These are phyloP conservation scores for Fusarium cicatricum DNA, from an alignment of 2,329 filamentous ascomycete species.

Conservation along the genomic window DNA sequence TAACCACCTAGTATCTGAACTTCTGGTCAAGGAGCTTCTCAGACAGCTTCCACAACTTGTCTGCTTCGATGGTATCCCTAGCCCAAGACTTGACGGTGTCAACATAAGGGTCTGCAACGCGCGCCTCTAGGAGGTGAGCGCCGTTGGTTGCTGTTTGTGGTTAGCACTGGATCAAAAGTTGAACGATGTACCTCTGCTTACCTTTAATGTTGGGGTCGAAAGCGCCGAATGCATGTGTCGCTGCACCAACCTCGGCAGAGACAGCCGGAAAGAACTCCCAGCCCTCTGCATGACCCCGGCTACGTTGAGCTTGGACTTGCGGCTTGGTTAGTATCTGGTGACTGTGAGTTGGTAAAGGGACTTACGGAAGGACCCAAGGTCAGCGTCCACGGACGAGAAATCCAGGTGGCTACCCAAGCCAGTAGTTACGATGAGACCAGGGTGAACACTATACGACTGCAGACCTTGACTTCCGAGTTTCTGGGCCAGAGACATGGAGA, in stretches of 20 bases:
- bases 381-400: slow-evolving; percentile 15
- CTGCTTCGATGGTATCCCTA: slow-evolving; percentile 47
- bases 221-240: slow-evolving; percentile 49
- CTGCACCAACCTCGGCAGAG: slow-evolving; percentile 41
- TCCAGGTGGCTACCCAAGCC: slow-evolving; percentile 37
- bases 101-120: slow-evolving; percentile 43
- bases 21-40: slow-evolving; percentile 55
- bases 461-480: slow-evolving; percentile 44
- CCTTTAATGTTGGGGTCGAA: slow-evolving; percentile 47
- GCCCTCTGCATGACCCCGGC: slow-evolving; percentile 34
- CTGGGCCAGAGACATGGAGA: slow-evolving; percentile 43
- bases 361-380: slow-evolving; percentile 31
- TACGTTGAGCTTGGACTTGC: slow-evolving; percentile 31
- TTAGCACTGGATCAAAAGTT: background rate
- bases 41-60: slow-evolving; percentile 56
- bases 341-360: fast-evolving
- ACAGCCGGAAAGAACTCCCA: slow-evolving; percentile 34
- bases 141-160: slow-evolving; percentile 41
- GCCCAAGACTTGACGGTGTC: slow-evolving; percentile 45
- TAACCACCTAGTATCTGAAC: slow-evolving; percentile 43
- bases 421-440: slow-evolving; percentile 42
- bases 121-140: slow-evolving; percentile 45
- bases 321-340: background rate
- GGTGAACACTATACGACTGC: slow-evolving; percentile 47
- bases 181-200: background rate